phyloP scores from a whole-genome alignment of 1,139 yeast species.

The Candida dubliniensis region DNA sequence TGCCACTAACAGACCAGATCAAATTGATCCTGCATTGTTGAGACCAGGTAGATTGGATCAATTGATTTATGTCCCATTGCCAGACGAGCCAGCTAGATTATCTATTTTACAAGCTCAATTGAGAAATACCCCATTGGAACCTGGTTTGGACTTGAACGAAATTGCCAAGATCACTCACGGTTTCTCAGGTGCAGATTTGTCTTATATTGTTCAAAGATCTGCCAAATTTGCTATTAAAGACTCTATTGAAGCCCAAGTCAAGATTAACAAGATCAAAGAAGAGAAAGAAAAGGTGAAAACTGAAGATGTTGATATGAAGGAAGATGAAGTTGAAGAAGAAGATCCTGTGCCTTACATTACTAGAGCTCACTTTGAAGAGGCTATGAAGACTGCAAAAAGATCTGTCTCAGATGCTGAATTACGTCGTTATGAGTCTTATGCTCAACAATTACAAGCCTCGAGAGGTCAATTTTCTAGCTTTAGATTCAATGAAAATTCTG shows the following conservation, averaged over 20 bases:
- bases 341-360: constrained; percentile 97
- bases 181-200: constrained; percentile 98
- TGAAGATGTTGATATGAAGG: constrained; percentile 66
- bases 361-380: constrained; percentile 93
- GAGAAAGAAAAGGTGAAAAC: constrained; percentile 42
- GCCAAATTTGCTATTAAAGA: constrained; percentile 99
- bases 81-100: constrained; percentile 91
- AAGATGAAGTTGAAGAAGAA: constrained; percentile 59
- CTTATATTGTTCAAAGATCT: constrained; percentile 95
- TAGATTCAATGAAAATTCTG: constrained; percentile 51
- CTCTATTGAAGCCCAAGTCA: constrained; percentile 82
- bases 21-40: constrained; percentile 95
- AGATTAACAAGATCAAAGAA: constrained; percentile 51
- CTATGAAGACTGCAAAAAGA: constrained; percentile 98
- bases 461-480: constrained; percentile 88
- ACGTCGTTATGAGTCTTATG: constrained; percentile 98
- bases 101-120: constrained; percentile 94
- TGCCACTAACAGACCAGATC: constrained; percentile 99
- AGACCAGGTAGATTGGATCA: constrained; percentile 99
- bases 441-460: constrained; percentile 93
- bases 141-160: constrained; percentile 84
- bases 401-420: constrained; percentile 96
- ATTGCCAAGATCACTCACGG: constrained; percentile 94
- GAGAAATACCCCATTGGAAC: constrained; percentile 97
- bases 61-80: constrained; percentile 96